Evolutionary conservation across 2,329 filamentous ascomycete species (phyloP), one percentile per base, ranked within the genome.

Genomic region (Phyllosticta citriasiana): DNA sequence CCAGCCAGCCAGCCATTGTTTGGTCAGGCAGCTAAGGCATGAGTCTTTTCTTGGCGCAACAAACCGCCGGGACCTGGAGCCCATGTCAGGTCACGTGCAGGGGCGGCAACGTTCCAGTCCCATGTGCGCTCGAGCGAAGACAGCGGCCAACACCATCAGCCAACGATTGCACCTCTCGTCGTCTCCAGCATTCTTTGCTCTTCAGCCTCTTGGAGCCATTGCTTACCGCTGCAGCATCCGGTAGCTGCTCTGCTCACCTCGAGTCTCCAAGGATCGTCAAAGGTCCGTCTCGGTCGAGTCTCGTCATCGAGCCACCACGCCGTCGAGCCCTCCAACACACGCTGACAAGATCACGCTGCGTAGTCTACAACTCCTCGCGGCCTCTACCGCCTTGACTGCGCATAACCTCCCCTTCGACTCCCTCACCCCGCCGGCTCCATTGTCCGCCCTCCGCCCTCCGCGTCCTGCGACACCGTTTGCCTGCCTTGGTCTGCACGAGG

Each of bases 261-360:
- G 50, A 53, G 54, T 53, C 22, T 25, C 14, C 25, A 52, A 47
- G 40, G 26, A 35, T 26, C 22, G 53, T 51, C 47, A 35, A 61
- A 57, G 59, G 59, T 61, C 54, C 55, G 59, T 61, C 40, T 47
- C 50, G 16, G 54, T 51, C 59, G 59, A 57, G 40, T 61, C 59
- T 61, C 59, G 59, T 57, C 55, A 57, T 61, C 59, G 54, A 57
- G 54, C 59, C 59, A 50, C 54, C 59, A 47, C 59, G 47, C 54
- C 57, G 59, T 50, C 47, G 22, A 58, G 53, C 47, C 54, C 58
- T 52, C 35, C 40, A 50, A 27, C 53, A 35, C 53, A 19, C n/a
- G 58, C 58, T 60, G 40, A 47, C 58, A 25, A 30, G 52, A 53
- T 60, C 58, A 55, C 58, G 53, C 58, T 51, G n/a, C 25, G 27